Percentiles rank a stretch among this genome's conserved stretches.
phyloP scores from a whole-genome alignment of 345 rosid species.

The Combretum micranthum region DNA sequence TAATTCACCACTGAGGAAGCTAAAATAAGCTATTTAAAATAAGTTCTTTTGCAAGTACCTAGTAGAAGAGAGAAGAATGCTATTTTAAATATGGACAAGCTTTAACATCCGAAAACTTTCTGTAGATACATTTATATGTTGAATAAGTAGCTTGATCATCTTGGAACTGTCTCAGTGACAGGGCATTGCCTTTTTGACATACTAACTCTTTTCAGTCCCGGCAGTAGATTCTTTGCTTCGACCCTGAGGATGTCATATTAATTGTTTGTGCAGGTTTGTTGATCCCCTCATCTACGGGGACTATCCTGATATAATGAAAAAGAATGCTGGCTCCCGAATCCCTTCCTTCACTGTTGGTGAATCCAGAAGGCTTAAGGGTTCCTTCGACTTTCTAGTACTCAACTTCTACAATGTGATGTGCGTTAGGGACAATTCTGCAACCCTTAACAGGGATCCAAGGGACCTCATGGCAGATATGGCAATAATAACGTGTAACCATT shows the following conservation, averaged over 20 bases:
- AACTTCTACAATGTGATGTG: conserved; percentile 16
- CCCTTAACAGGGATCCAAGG: conserved; percentile 16
- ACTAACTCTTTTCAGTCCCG: no score
- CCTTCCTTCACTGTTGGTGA: conserved; percentile 47
- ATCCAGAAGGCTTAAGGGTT: conserved; percentile 50
- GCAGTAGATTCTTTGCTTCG: no score
- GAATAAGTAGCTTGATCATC: no score
- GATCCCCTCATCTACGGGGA: conserved; percentile 66
- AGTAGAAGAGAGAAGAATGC: no score
- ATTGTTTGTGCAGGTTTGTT: conserved; percentile 36
- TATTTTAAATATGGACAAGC: no score
- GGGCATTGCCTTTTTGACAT: no score
- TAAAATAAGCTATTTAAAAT: no score
- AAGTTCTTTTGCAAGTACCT: no score
- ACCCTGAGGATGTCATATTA: background rate
- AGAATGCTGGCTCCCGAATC: conserved; percentile 48
- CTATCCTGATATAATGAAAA: conserved; percentile 61
- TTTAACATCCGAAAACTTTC: no score
- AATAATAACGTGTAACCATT: conserved; percentile 8
- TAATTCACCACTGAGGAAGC: no score
- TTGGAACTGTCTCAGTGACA: no score
- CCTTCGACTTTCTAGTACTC: conserved; percentile 41
- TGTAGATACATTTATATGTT: no score
- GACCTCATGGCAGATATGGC: conserved; percentile 25
- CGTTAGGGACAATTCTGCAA: conserved; percentile 19